Percentiles rank a stretch among this genome's conserved stretches.
phyloP scores from a whole-genome alignment of 371 early-diverging fungal species.

The Saksenaea oblongispora region DNA sequence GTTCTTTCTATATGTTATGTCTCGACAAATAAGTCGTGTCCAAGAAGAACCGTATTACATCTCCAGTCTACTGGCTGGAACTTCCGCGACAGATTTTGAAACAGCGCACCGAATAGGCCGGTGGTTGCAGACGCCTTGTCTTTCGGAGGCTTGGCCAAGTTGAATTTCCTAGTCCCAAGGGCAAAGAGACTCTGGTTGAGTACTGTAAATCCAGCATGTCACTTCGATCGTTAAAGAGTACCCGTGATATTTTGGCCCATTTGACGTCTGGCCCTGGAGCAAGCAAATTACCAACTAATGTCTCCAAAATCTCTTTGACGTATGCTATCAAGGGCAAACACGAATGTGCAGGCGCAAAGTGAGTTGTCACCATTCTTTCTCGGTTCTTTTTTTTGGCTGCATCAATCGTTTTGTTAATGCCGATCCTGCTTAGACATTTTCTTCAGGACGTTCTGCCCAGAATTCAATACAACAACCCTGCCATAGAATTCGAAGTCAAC shows the following conservation, averaged over 20 bases:
- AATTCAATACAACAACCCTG: slow-evolving; percentile 65
- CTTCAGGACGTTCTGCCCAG: slow-evolving; percentile 61
- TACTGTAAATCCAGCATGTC: no score
- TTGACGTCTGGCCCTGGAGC: slow-evolving; percentile 55
- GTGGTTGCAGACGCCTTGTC: no score
- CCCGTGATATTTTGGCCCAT: slow-evolving; percentile 34
- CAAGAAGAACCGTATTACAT: no score
- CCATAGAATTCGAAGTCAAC: slow-evolving; percentile 51
- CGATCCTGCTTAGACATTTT: slow-evolving; percentile 49
- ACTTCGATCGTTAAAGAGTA: slow-evolving; percentile 39
- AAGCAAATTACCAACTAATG: slow-evolving; percentile 44
- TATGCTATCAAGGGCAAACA: slow-evolving; percentile 55
- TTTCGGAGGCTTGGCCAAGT: no score
- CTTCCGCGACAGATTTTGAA: no score
- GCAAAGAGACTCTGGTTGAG: no score
- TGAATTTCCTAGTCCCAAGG: no score
- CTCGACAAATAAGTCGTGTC: no score
- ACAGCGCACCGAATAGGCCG: no score
- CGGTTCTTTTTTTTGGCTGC: not conserved
- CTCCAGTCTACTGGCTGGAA: no score
- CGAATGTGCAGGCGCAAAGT: slow-evolving; percentile 65
- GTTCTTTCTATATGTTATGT: no score
- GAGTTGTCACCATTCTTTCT: slow-evolving; percentile 6
- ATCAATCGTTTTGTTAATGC: not conserved
- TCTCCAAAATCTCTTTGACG: slow-evolving; percentile 58